Evolutionary conservation across 495 filamentous ascomycete species (phyloP).

Genomic region (Penicillium coffeae): DNA sequence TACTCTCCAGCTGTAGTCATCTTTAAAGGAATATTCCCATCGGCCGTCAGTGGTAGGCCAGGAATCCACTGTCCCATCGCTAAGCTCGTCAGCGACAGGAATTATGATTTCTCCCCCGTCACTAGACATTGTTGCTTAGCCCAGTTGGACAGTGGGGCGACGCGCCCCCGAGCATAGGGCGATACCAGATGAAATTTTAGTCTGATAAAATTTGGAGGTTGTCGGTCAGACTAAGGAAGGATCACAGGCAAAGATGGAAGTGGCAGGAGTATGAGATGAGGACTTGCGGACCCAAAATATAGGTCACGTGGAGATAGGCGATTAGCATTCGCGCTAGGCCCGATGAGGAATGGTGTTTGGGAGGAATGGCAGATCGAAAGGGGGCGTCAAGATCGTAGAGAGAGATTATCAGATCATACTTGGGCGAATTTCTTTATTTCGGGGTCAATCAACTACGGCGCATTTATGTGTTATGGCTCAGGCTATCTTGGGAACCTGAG

Average conservation of each 20-base stretch:
- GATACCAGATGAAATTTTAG: not conserved
- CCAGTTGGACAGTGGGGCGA: not conserved
- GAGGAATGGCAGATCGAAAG: not conserved
- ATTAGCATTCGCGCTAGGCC: not conserved
- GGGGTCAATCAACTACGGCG: no score
- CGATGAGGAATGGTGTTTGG: not conserved
- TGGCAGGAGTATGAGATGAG: not conserved
- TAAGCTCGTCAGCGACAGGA: constrained; percentile 25
- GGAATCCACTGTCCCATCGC: constrained; percentile 28
- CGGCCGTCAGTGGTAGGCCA: constrained; percentile 28
- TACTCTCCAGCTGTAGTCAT: constrained; percentile 24
- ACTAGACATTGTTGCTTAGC: constrained; percentile 18
- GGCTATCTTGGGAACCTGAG: no score
- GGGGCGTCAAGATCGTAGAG: no score
- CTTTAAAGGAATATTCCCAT: constrained; percentile 14
- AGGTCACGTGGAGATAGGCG: constrained; percentile 3
- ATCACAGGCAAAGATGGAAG: not conserved
- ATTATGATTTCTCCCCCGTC: constrained; percentile 20
- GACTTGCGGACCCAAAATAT: not conserved
- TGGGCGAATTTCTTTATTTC: no score
- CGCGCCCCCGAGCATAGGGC: not conserved
- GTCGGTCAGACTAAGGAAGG: not conserved
- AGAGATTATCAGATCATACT: no score
- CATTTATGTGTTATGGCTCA: no score
- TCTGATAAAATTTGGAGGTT: no score